A percentile compares a stretch with the other conserved stretches of the same genome.
Evolutionary conservation across 1,284 basidiomycete species (phyloP).

Genomic region (Ustanciosporium gigantosporum): DNA sequence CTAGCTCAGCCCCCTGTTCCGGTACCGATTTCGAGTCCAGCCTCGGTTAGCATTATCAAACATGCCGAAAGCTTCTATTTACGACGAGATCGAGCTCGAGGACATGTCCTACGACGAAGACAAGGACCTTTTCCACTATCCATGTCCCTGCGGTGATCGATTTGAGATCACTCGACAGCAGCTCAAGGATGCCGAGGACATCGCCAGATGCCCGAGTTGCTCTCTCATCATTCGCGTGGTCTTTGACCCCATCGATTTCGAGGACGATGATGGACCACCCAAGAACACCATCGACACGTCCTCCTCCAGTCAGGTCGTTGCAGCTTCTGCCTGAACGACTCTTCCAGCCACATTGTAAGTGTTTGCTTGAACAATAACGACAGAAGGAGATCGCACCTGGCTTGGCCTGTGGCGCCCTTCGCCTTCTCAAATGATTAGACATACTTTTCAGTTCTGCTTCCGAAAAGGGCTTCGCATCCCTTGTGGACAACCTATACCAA

Average conservation of each 20-base stretch:
- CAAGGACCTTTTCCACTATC: conserved; percentile 74
- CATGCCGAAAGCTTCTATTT: conserved; percentile 46
- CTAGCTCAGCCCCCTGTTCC: no score
- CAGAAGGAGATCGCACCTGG: no score
- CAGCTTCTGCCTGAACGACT: conserved; percentile 12
- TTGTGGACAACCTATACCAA: conserved; percentile 47
- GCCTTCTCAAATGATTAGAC: conserved; percentile 1
- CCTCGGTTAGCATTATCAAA: no score
- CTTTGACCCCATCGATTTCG: conserved; percentile 78
- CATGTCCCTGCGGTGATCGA: conserved; percentile 95
- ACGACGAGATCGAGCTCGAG: conserved; percentile 60
- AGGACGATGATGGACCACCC: conserved; percentile 26
- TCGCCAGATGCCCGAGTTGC: conserved; percentile 96
- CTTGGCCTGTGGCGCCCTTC: background rate
- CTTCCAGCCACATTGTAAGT: background rate
- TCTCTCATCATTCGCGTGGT: conserved; percentile 90
- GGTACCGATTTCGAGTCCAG: no score
- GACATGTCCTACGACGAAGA: conserved; percentile 59
- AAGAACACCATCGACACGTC: conserved; percentile 8
- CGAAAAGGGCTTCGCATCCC: conserved; percentile 48
- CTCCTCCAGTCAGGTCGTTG: conserved; percentile 5
- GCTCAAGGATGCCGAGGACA: conserved; percentile 86
- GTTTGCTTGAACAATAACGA: background rate
- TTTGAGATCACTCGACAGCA: conserved; percentile 89
- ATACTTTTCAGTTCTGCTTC: conserved; percentile 47